Conservation (phyloP, 2,329 filamentous ascomycete species). For the Clarireedia sp. region DNA sequence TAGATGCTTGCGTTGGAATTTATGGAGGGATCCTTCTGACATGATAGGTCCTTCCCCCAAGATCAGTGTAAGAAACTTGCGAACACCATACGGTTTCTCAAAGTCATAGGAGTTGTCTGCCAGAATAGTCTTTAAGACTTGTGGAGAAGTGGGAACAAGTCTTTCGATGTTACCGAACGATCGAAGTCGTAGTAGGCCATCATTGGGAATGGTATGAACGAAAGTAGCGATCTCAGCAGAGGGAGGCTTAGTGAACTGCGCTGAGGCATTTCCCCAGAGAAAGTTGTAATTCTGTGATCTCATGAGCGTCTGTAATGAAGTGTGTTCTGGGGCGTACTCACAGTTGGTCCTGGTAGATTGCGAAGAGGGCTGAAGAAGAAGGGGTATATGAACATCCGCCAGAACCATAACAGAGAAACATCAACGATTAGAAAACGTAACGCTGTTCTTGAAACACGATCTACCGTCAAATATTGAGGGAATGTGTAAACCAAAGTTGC, state of each 20-base stretch:
- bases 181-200: slow-evolving; percentile 60
- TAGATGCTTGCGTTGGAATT: slow-evolving; percentile 64
- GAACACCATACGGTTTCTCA: slow-evolving; percentile 48
- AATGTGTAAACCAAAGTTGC: slow-evolving; percentile 2
- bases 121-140: slow-evolving; percentile 59
- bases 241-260: not conserved
- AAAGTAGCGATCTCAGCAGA: slow-evolving; percentile 22
- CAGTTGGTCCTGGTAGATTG: slow-evolving; percentile 9
- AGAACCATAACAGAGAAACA: not conserved
- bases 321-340: not conserved
- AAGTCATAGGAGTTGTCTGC: slow-evolving; percentile 63
- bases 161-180: slow-evolving; percentile 52
- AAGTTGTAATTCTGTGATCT: not conserved
- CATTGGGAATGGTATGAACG: slow-evolving; percentile 50
- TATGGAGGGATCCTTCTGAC: slow-evolving; percentile 79
- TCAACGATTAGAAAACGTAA: slow-evolving; percentile 1
- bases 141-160: slow-evolving; percentile 49
- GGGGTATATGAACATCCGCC: slow-evolving; percentile 10
- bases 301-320: too few relatives aligned
- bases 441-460: slow-evolving; percentile 1
- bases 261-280: not conserved
- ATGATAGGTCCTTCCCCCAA: slow-evolving; percentile 62
- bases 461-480: not conserved
- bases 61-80: slow-evolving; percentile 50
- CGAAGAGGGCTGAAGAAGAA: slow-evolving; percentile 14